phyloP scores from a whole-genome alignment of 345 rosid genomes.

The Rhodamnia argentea region DNA sequence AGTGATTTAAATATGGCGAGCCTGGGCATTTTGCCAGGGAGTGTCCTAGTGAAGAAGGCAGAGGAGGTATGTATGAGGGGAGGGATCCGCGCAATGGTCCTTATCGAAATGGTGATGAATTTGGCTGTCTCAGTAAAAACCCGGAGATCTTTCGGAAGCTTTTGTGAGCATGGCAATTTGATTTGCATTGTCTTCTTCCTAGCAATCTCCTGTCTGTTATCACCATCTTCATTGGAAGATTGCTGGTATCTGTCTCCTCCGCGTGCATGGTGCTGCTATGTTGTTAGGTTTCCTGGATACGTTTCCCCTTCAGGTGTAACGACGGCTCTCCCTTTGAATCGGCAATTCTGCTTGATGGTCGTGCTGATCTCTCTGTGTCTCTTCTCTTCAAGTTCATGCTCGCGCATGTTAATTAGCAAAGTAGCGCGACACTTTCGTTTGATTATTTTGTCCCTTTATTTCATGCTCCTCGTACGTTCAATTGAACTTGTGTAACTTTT shows the following conservation, averaged over 20 bases:
- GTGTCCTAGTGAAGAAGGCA: slow-evolving; percentile 64
- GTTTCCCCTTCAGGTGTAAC: neutral
- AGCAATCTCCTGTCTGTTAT: neutral
- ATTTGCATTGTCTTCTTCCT: neutral
- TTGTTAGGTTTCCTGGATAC: neutral
- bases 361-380: too few relatives aligned
- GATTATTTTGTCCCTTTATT: too few relatives aligned
- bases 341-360: neutral
- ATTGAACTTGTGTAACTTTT: too few relatives aligned
- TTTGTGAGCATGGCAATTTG: neutral
- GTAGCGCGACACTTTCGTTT: too few relatives aligned
- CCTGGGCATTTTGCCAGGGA: slow-evolving; percentile 96
- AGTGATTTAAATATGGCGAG: slow-evolving; percentile 82
- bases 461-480: too few relatives aligned
- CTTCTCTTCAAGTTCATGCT: too few relatives aligned
- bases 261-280: neutral
- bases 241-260: neutral
- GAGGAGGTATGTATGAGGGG: slow-evolving; percentile 10
- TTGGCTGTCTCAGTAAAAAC: too few relatives aligned
- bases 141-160: too few relatives aligned
- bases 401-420: too few relatives aligned
- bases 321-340: neutral
- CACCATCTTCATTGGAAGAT: neutral
- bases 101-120: too few relatives aligned
- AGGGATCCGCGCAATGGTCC: too few relatives aligned